Base-by-base conservation (phyloP, 805 yeast species). In the Saccharomyces jurei region DNA sequence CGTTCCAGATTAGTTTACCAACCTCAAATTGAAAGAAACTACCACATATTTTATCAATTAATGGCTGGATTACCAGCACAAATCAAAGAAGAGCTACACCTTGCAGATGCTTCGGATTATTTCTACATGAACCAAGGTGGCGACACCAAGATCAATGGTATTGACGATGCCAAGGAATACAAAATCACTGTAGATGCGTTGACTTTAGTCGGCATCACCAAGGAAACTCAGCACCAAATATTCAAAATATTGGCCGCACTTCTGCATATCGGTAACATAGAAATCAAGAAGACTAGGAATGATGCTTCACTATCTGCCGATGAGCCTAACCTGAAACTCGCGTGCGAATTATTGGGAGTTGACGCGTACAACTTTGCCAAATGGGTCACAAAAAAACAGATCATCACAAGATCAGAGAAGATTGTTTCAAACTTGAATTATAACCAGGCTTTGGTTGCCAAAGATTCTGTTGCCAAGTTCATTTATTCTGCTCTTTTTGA, bases 401-500 rank as follows among this genome's bases (percentile, higher is more conserved):
- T 94, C 60, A 80, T 81, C 26, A 91, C 97, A n/a, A 80, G 97
- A 69, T 83, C 90, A 10, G 98, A 94, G 71, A 91, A 89, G 70
- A 91, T 92, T 66, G 83, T 84, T 50, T 84, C 96, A 26, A 89
- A 87, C 67, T 77, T 92, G 66, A 88, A 80, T 63, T 86, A 82
- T 68, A 82, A 82, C 63, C 96, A 91, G 68, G 95, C 98, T 8
- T 63, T 82, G 27, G 97, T 91, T 30, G 92, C 97, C 13, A 83
- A 96, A 66, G 98, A 92, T 72, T 94, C 99, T n/a, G 95, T 92
- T 52, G 89, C 98, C 50, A 92, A 92, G 70, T 92, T 86, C 70
- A 86, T 94, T 51, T 92, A 94, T 73, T 83, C 97, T 2, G 87
- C 96, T 2, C 73, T 94, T 57, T 92, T 92, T 63, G 98, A 92